Conservation (phyloP, 1,284 basidiomycete species). For the Rhodotorula mucilaginosa region DNA sequence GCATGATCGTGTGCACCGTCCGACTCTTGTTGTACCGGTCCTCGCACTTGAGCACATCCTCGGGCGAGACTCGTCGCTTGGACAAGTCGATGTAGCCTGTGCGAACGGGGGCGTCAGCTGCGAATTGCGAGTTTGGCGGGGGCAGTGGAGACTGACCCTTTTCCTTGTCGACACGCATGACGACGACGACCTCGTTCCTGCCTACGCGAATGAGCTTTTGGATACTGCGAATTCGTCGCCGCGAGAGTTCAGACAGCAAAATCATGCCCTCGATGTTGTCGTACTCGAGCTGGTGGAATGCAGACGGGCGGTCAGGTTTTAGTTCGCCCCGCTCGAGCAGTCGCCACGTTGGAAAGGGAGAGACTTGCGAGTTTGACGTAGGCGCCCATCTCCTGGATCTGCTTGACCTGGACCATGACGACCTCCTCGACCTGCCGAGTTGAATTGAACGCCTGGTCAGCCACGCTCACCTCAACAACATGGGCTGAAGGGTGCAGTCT, state of each 20-base stretch:
- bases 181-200: constrained; percentile 97
- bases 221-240: constrained; percentile 94
- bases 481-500: not conserved
- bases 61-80: constrained; percentile 97
- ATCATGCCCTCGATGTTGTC: constrained; percentile 99
- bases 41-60: constrained; percentile 98
- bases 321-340: no score
- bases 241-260: constrained; percentile 89
- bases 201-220: constrained; percentile 98
- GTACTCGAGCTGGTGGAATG: constrained; percentile 75
- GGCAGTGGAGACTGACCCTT: constrained; percentile 65
- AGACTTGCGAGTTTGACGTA: constrained; percentile 92
- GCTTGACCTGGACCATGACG: constrained; percentile 98
- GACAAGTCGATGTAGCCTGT: constrained; percentile 97
- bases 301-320: constrained; percentile 5
- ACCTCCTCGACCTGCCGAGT: constrained; percentile 77
- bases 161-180: constrained; percentile 97
- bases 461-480: not conserved
- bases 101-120: no score
- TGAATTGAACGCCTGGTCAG: not conserved
- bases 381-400: constrained; percentile 99
- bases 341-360: not conserved
- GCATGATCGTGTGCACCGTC: constrained; percentile 87
- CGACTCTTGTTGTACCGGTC: constrained; percentile 98
- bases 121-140: no score